Base-by-base conservation (phyloP, 2,329 filamentous ascomycete species). In the Phialocephala subalpina region DNA sequence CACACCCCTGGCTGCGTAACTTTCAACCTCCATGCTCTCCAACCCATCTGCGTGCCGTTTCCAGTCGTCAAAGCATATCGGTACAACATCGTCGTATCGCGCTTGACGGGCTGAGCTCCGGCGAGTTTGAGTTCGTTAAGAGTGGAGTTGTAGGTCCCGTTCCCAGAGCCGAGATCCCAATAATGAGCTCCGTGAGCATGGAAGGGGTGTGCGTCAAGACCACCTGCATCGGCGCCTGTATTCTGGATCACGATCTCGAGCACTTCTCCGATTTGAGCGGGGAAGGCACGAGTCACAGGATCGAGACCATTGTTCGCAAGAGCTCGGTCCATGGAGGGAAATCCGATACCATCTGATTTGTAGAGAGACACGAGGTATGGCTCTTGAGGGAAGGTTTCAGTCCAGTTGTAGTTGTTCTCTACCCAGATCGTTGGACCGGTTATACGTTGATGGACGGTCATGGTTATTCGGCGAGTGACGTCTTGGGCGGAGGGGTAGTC, bases 21-120 rank as follows among this genome's bases (percentile, higher is more conserved):
- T 9, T 79, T 73, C 0, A 86, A 65, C 35, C 84, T 77, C 84
- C 83, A 86, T 11, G 78, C 83, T 16, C 84, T 74, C 84, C 84
- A 87, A 0, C 83, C 82, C 1, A 76, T 73, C 1, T 73, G 76
- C 6, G 74, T 73, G 11, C 77, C 75, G 5, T 78, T 73, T 2
- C 65, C 64, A 0, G 78, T 78, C 14, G 76, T 77, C 0, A 67
- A 63, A 1, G 68, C 72, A 67, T 86, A 86, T 3, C 80, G 69
- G 67, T 84, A 84, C 5, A 86, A 74, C 57, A 82, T 78, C 0
- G 82, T 83, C 0, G 76, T 84, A 68, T 80, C 79, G 1, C 73
- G 72, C 35, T 73, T 69, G 1, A 70, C 36, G 1, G 71, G 73
- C 63, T 55, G 62, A 36, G 66, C 52, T 12, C 68, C 65, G 0